Evolutionary conservation across 768 basidiomycete genomes (phyloP).

Genomic region (Serendipita indica): DNA sequence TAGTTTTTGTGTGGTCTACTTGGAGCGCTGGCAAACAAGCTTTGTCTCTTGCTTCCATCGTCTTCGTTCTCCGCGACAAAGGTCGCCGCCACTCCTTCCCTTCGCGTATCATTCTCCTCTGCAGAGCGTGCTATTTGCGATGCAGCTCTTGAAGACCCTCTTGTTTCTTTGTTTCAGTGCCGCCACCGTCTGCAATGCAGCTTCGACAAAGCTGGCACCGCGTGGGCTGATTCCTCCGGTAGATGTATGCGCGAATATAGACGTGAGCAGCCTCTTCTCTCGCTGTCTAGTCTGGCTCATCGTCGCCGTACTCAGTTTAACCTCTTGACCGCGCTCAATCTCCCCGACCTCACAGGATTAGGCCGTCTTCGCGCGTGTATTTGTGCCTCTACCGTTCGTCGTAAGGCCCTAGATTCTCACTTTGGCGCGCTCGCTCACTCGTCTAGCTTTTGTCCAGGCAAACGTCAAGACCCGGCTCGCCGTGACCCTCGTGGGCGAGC

Average conservation of each 20-base stretch:
- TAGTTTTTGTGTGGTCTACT: too few relatives aligned
- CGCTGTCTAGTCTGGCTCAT: constrained; percentile 17
- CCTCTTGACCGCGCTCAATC: background rate
- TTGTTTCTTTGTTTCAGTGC: background rate
- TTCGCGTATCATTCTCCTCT: background rate
- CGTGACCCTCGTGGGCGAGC: constrained; percentile 20
- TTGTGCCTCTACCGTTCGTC: constrained; percentile 25
- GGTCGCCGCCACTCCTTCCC: too few relatives aligned
- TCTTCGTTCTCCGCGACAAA: background rate
- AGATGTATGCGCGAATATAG: constrained; percentile 31
- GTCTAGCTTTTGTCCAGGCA: constrained; percentile 21
- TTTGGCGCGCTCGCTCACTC: background rate
- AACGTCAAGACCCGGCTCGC: constrained; percentile 15
- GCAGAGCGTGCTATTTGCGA: background rate
- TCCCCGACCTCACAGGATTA: background rate
- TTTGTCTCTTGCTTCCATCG: background rate
- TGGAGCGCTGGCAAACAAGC: too few relatives aligned
- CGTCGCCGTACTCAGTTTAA: constrained; percentile 16
- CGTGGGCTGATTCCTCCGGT: constrained; percentile 9
- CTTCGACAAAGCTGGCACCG: background rate
- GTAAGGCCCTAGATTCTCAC: background rate
- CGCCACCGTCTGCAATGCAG: background rate
- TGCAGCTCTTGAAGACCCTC: background rate
- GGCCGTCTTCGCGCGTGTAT: constrained; percentile 30
- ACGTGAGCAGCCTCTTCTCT: constrained; percentile 21